Percentiles rank a stretch among this genome's conserved stretches.
Conservation (phyloP, 352 stramenopile genomes). For the Peronosclerospora sorghi region DNA sequence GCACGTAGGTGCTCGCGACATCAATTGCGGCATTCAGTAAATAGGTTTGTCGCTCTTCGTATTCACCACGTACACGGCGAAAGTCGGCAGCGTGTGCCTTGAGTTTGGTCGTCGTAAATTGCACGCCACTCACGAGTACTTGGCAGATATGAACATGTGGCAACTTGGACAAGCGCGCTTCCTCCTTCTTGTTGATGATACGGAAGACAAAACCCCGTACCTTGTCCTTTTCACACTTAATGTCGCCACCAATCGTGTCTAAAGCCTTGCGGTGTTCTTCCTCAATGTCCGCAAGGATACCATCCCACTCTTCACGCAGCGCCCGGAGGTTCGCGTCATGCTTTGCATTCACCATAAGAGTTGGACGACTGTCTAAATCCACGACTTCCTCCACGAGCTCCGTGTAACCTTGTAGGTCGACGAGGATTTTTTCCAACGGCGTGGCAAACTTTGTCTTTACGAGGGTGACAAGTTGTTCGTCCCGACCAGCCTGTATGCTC, state of each 20-base stretch:
- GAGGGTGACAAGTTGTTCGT: constrained; percentile 25
- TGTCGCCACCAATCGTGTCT: constrained; percentile 60
- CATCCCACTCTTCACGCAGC: constrained; percentile 67
- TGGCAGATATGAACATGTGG: constrained; percentile 87
- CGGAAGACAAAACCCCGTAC: constrained; percentile 89
- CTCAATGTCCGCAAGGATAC: constrained; percentile 68
- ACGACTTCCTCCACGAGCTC: constrained; percentile 77
- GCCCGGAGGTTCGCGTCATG: constrained; percentile 72
- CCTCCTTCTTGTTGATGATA: constrained; percentile 88
- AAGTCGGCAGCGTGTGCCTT: constrained; percentile 80
- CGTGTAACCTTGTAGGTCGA: constrained; percentile 53
- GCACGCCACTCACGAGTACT: constrained; percentile 95
- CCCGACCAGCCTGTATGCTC: constrained; percentile 10
- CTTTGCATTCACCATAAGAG: constrained; percentile 70
- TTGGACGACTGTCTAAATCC: constrained; percentile 69
- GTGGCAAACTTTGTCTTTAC: constrained; percentile 37
- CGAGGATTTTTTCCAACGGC: constrained; percentile 45
- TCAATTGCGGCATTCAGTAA: constrained; percentile 90
- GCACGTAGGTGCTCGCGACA: constrained; percentile 92
- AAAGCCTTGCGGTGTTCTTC: constrained; percentile 54
- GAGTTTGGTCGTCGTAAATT: constrained; percentile 93
- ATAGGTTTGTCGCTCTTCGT: constrained; percentile 85
- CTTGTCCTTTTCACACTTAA: constrained; percentile 90
- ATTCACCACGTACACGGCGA: constrained; percentile 78
- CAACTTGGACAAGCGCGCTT: constrained; percentile 84